Conservation (phyloP, 2,329 filamentous ascomycete genomes). For the Ascochyta clinopodiicola region DNA sequence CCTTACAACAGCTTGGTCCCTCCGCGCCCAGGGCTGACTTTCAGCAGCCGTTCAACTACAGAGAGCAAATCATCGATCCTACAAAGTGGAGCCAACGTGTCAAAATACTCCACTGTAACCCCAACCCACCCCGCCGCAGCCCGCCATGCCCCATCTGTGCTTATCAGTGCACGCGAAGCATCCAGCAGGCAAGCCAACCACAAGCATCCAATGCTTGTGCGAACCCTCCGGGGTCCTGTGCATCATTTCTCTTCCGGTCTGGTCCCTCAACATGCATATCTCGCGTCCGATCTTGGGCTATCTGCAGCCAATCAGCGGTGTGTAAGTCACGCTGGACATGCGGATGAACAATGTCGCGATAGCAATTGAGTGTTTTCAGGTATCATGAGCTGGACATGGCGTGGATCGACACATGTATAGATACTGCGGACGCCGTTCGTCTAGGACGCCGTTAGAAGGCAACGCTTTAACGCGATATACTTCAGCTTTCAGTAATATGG, state of each 20-base stretch:
- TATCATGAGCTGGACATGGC: constrained; percentile 6
- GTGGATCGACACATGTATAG: constrained; percentile 24
- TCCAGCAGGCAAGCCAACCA: constrained; percentile 7
- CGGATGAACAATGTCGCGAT: constrained; percentile 20
- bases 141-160: constrained; percentile 8
- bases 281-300: constrained; percentile 18
- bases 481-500: constrained; percentile 22
- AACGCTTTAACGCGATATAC: constrained; percentile 12
- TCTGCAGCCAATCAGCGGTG: constrained; percentile 30
- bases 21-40: constrained; percentile 26
- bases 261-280: constrained; percentile 7
- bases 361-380: constrained; percentile 10
- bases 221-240: constrained; percentile 6
- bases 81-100: background rate
- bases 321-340: constrained; percentile 3
- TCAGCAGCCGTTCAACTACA: background rate
- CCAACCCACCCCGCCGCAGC: constrained; percentile 15
- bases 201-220: background rate
- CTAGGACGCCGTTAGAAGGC: constrained; percentile 5
- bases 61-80: constrained; percentile 18
- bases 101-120: constrained; percentile 12
- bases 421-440: constrained; percentile 19
- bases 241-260: constrained; percentile 13
- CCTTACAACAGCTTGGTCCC: background rate
- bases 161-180: constrained; percentile 32